Evolutionary conservation across 345 rosid species (phyloP), one percentile per base, ranked within the genome.

Genomic region (Geranium brycei): DNA sequence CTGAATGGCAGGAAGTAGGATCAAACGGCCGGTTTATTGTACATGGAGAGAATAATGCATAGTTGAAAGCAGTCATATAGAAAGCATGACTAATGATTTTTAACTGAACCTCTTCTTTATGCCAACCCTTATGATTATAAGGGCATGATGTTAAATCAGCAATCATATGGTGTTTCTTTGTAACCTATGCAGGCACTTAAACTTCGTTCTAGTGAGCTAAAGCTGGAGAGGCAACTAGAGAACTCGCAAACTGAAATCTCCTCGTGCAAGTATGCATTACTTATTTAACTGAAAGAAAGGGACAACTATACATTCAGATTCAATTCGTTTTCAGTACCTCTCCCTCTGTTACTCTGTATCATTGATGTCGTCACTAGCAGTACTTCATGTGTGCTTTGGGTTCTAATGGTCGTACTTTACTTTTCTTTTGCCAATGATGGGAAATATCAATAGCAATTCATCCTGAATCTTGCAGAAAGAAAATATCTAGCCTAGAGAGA

Each of bases 141-240:
- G 53, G 53, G 53, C 47, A 1, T 38, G 47, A 47, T 47, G 11
- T 6, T 47, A 47, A 47, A 47, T 47, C 53, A 47, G 53, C 10
- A 47, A 47, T 47, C 14, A 47, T 13, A 10, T 6, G 10, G 41
- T 47, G 3, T 47, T 6, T 47, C 53, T 13, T 47, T 62, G 13
- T 70, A 40, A 71, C 60, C 67, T 63, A 23, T 75, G 72, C 67
- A 91, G 99, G 95, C 97, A 69, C 96, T 91, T 71, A 84, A 91
- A 77, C 81, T 95, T 62, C 80, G 99, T 74, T 95, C 97, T 40
- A 91, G 72, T 69, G 97, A 95, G 81, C 84, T 95, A 61, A 95
- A 87, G 85, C 81, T 95, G 81, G 97, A 87, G 82, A 87, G 95
- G 79, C 85, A 84, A 71, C 74, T 95, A 78, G 96, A 87, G 78